Conservation (phyloP, 352 stramenopile species). For the Phytopythium mirpurense region DNA sequence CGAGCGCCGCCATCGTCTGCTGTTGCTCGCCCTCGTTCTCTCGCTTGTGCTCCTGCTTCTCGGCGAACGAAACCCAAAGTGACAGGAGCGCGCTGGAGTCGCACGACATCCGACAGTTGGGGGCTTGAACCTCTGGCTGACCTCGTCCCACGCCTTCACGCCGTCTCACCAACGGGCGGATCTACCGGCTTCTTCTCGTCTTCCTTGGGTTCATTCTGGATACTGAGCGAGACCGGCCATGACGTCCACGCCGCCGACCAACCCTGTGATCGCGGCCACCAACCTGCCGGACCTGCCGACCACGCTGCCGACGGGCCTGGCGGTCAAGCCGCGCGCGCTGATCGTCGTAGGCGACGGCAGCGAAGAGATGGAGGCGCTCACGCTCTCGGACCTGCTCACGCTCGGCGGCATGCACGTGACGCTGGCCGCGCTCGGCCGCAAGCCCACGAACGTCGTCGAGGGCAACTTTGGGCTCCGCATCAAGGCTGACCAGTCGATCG, state of each 20-base stretch:
- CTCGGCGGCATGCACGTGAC: constrained; percentile 55
- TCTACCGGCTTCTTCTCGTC: background rate
- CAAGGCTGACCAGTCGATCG: constrained; percentile 54
- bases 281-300: background rate
- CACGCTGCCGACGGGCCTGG: constrained; percentile 9
- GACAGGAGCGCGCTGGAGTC: no score
- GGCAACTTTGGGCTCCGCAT: constrained; percentile 58
- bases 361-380: constrained; percentile 63
- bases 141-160: background rate
- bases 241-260: background rate
- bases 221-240: background rate
- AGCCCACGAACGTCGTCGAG: constrained; percentile 59
- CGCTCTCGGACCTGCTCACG: constrained; percentile 54
- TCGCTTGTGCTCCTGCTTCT: background rate
- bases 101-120: constrained; percentile 1
- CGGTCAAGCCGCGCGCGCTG: constrained; percentile 57
- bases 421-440: constrained; percentile 40
- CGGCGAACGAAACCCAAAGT: background rate
- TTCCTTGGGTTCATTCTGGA: background rate
- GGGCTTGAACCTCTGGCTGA: background rate
- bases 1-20: constrained; percentile 31
- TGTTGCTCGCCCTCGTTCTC: background rate
- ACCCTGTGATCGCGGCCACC: background rate
- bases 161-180: background rate
- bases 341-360: constrained; percentile 56